Evolutionary conservation across 257 asterid genomes (phyloP).

Genomic region (Ballota nigra): DNA sequence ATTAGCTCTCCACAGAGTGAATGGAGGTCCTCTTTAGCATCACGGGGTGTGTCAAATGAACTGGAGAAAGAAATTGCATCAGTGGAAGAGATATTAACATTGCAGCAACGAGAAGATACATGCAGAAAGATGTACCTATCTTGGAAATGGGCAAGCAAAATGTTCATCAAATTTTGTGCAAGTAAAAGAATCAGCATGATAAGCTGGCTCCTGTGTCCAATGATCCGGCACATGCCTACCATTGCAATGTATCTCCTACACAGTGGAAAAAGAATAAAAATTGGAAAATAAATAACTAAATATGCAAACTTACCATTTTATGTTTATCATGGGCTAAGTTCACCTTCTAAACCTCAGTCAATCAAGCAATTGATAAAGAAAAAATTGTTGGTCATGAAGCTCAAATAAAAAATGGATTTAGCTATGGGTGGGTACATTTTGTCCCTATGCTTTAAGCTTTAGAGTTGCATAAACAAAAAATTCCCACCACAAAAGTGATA

Average conservation of each 20-base stretch:
- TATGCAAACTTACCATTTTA: not conserved
- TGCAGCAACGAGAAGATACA: not conserved
- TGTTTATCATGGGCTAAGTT: not conserved
- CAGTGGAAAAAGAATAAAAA: not conserved
- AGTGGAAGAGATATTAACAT: constrained; percentile 10
- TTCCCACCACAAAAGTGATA: not conserved
- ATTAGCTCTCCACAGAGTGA: constrained; percentile 57
- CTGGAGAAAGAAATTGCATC: constrained; percentile 20
- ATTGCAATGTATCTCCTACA: constrained; percentile 84
- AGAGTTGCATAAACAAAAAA: not conserved
- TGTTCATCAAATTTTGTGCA: constrained; percentile 81
- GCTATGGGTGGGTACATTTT: not conserved
- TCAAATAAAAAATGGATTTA: constrained; percentile 12
- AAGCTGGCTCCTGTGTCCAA: constrained; percentile 70
- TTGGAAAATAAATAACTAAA: no score
- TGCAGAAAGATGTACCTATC: constrained; percentile 55
- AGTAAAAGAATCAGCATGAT: constrained; percentile 71
- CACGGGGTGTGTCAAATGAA: constrained; percentile 34
- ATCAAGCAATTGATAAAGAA: constrained; percentile 10
- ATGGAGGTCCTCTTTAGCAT: constrained; percentile 50
- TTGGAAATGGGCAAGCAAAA: constrained; percentile 75
- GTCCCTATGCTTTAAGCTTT: not conserved
- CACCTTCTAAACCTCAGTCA: constrained; percentile 13
- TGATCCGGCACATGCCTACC: constrained; percentile 78
- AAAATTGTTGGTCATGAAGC: not conserved